Evolutionary conservation across 2,329 filamentous ascomycete genomes (phyloP).

Genomic region (Colletotrichum simmondsii): DNA sequence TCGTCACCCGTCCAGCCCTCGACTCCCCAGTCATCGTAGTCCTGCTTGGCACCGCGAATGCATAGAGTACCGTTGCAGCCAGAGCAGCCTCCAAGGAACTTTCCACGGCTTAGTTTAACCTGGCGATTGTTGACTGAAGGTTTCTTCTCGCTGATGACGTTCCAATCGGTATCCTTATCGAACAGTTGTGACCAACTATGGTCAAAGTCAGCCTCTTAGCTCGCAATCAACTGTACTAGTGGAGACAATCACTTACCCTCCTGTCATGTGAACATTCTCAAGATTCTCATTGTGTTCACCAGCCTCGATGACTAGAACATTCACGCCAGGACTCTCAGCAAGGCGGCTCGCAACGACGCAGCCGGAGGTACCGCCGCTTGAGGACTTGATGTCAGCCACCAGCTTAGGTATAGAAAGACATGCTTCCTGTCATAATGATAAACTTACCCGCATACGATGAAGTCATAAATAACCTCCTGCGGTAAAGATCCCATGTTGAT

Average conservation of each 20-base stretch:
- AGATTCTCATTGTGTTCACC: constrained; percentile 53
- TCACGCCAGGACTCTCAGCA: constrained; percentile 44
- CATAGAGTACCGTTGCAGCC: constrained; percentile 62
- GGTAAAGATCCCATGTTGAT: constrained; percentile 19
- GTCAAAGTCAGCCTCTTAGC: background rate
- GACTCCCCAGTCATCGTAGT: constrained; percentile 65
- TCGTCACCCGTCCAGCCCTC: constrained; percentile 67
- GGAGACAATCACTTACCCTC: constrained; percentile 46
- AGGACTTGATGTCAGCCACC: constrained; percentile 30
- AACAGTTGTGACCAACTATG: constrained; percentile 23
- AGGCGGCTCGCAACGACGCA: constrained; percentile 50
- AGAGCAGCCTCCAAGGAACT: constrained; percentile 60
- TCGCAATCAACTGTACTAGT: too few relatives aligned
- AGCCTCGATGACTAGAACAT: constrained; percentile 49
- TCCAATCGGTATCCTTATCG: constrained; percentile 62
- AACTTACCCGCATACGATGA: constrained; percentile 28
- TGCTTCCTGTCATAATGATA: background rate
- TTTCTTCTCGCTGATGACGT: constrained; percentile 54
- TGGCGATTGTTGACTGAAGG: constrained; percentile 52
- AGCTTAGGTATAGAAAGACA: background rate
- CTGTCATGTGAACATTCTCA: constrained; percentile 62
- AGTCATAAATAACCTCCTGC: constrained; percentile 23
- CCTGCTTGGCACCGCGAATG: constrained; percentile 58
- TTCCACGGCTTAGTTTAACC: constrained; percentile 59
- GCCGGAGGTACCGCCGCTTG: constrained; percentile 47